Evolutionary conservation across 257 asterid species (phyloP).

Genomic region (Solanum sparsipilum): DNA sequence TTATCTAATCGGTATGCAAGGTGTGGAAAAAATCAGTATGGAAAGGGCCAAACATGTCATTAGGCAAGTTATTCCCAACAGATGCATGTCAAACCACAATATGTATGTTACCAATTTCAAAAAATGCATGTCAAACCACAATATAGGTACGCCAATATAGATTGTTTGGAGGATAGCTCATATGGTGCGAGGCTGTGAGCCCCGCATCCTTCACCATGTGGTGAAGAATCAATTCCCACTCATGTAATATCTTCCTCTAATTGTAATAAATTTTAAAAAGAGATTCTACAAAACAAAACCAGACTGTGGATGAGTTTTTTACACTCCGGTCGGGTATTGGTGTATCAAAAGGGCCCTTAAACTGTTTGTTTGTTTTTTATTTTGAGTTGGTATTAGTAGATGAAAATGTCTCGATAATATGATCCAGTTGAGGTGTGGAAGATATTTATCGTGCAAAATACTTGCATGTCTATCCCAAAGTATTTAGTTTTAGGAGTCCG

Average conservation of each 20-base stretch:
- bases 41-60: neutral
- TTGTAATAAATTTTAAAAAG: neutral
- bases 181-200: neutral
- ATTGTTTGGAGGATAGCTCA: neutral
- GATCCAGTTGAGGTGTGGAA: neutral
- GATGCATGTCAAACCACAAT: neutral
- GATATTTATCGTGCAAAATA: neutral
- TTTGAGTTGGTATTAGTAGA: neutral
- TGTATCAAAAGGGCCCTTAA: neutral
- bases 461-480: neutral
- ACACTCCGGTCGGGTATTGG: neutral
- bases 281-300: neutral
- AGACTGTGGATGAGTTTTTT: neutral
- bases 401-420: neutral
- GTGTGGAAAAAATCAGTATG: neutral
- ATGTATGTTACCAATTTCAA: neutral
- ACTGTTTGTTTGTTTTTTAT: neutral
- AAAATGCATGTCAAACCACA: neutral
- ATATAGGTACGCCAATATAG: neutral
- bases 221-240: neutral
- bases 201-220: neutral
- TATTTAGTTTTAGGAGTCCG: neutral
- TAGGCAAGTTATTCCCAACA: neutral
- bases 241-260: neutral
- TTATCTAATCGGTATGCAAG: neutral